These are phyloP conservation scores for Lippia alba DNA, from an alignment of 305 asterid species.

Conservation along the genomic window DNA sequence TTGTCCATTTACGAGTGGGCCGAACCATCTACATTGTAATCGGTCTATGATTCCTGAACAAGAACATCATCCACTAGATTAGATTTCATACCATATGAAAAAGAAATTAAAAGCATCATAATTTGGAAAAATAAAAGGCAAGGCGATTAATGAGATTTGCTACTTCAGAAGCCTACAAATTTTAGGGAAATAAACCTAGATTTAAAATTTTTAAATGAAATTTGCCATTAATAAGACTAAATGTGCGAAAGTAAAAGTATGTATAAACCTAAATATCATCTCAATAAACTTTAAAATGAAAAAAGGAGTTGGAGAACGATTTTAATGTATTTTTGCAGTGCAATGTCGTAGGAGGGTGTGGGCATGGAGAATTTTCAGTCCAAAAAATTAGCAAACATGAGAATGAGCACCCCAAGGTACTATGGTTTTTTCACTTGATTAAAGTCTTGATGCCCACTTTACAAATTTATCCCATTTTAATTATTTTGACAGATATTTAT, in stretches of 20 bases:
- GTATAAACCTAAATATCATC: background rate
- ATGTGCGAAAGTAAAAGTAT: background rate
- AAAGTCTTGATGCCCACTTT: background rate
- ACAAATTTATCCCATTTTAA: too few relatives aligned
- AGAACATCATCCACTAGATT: background rate
- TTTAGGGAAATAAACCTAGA: constrained; percentile 5
- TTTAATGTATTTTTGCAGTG: background rate
- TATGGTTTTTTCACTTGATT: too few relatives aligned
- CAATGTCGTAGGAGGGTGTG: background rate
- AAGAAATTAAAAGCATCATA: background rate
- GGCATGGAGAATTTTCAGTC: constrained; percentile 7
- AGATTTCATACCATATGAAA: constrained; percentile 3
- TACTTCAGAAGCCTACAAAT: constrained; percentile 13
- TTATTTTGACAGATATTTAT: too few relatives aligned
- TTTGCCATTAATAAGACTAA: background rate
- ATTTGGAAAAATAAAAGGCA: constrained; percentile 7
- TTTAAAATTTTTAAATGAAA: constrained; percentile 20
- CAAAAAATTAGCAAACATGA: constrained; percentile 14
- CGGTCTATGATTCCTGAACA: too few relatives aligned
- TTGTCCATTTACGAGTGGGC: background rate
- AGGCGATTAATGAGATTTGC: constrained; percentile 7
- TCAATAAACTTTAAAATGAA: background rate
- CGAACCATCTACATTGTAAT: background rate
- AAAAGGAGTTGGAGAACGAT: background rate
- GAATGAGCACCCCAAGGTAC: constrained; percentile 31